A percentile compares a stretch with the other conserved stretches of the same genome.
Evolutionary conservation across 2,329 filamentous ascomycete genomes (phyloP).

Genomic region (Ophiocordyceps camponoti-saundersi): DNA sequence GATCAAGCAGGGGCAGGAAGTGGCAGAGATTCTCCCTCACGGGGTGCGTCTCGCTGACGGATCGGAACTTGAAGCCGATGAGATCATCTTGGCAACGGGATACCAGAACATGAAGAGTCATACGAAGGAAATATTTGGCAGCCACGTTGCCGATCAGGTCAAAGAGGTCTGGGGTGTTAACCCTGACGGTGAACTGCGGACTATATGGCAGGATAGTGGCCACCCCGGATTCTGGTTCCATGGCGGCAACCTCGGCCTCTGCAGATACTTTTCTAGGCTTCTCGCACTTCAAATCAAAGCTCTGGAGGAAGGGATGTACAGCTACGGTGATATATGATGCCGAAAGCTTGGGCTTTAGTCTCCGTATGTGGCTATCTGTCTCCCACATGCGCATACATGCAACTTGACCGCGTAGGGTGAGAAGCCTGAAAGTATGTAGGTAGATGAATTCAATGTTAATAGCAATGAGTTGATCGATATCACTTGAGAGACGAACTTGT

Average conservation of each 20-base stretch:
- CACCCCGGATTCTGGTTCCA: slow-evolving; percentile 51
- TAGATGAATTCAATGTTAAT: no score
- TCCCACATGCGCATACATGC: no score
- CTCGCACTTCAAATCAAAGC: slow-evolving; percentile 36
- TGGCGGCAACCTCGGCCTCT: slow-evolving; percentile 46
- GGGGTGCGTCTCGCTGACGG: slow-evolving; percentile 36
- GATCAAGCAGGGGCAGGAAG: slow-evolving; percentile 40
- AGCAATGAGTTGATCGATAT: no score
- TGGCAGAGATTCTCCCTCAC: slow-evolving; percentile 28
- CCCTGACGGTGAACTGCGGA: slow-evolving; percentile 35
- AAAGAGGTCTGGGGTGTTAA: slow-evolving; percentile 47
- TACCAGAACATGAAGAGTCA: slow-evolving; percentile 53
- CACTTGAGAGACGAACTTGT: no score
- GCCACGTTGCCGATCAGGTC: slow-evolving; percentile 39
- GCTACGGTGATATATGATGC: slow-evolving; percentile 11
- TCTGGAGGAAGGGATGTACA: slow-evolving; percentile 18
- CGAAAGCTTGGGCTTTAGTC: not conserved
- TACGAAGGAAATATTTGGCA: slow-evolving; percentile 43
- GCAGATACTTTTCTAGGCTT: slow-evolving; percentile 39
- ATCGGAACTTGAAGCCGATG: slow-evolving; percentile 37
- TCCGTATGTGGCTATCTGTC: no score
- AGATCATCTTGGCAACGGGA: slow-evolving; percentile 46
- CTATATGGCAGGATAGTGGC: slow-evolving; percentile 41
- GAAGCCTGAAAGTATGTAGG: no score
- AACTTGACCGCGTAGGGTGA: no score